Evolutionary conservation across 208 protist genomes (phyloP).

Genomic region (Leptomonas seymouri): DNA sequence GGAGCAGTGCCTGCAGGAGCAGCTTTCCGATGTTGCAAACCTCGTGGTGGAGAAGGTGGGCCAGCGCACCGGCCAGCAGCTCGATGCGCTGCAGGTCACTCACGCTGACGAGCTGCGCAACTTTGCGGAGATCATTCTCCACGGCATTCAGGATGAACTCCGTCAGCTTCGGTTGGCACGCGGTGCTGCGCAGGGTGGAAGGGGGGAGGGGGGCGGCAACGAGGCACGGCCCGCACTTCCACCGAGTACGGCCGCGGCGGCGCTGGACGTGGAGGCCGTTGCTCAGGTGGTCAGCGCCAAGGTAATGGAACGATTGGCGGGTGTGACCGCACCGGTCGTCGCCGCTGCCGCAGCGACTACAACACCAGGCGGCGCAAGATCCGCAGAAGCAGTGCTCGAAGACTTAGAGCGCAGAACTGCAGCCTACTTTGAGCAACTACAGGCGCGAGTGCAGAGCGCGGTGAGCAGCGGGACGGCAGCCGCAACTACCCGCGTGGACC

Average conservation of each 20-base stretch:
- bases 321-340: neutral
- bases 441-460: slow-evolving; percentile 9
- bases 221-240: neutral
- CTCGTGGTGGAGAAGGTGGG: slow-evolving; percentile 53
- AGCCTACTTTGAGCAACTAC: slow-evolving; percentile 29
- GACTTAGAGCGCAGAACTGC: slow-evolving; percentile 22
- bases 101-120: slow-evolving; percentile 40
- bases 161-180: slow-evolving; percentile 23
- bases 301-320: slow-evolving; percentile 19
- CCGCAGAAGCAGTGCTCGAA: slow-evolving; percentile 1
- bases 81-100: slow-evolving; percentile 36
- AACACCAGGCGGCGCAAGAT: neutral
- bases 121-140: slow-evolving; percentile 52
- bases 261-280: slow-evolving; percentile 28
- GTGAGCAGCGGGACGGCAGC: neutral
- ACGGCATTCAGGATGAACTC: slow-evolving; percentile 54
- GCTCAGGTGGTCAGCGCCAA: slow-evolving; percentile 27
- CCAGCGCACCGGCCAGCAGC: slow-evolving; percentile 33
- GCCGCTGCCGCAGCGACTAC: neutral
- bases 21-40: slow-evolving; percentile 70
- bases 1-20: slow-evolving; percentile 46
- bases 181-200: neutral
- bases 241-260: neutral
- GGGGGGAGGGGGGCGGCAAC: neutral
- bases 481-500: neutral